A percentile compares a stretch with the other conserved stretches of the same genome.
phyloP scores from a whole-genome alignment of 2,329 filamentous ascomycete species.

The Aspergillus amoenus region DNA sequence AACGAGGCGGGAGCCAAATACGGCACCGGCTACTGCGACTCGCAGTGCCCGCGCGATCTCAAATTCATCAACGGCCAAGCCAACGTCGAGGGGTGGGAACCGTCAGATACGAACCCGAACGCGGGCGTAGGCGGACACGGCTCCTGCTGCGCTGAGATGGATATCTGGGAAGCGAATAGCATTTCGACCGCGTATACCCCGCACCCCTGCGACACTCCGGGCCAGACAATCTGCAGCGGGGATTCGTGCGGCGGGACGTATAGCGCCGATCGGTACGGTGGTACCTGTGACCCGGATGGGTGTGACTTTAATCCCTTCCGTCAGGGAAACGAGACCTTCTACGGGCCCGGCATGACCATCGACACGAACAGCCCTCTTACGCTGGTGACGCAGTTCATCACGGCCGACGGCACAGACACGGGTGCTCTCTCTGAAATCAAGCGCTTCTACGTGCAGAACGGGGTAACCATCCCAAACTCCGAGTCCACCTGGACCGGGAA shows the following conservation, averaged over 20 bases:
- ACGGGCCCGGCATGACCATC: slow-evolving; percentile 58
- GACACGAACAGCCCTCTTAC: slow-evolving; percentile 60
- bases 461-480: slow-evolving; percentile 59
- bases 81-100: slow-evolving; percentile 55
- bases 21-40: slow-evolving; percentile 65
- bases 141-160: slow-evolving; percentile 68
- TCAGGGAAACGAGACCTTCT: slow-evolving; percentile 63
- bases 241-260: slow-evolving; percentile 55
- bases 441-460: slow-evolving; percentile 66
- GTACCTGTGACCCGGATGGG: slow-evolving; percentile 66
- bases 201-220: slow-evolving; percentile 59
- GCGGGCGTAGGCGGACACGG: slow-evolving; percentile 55
- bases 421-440: slow-evolving; percentile 61
- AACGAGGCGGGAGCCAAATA: slow-evolving; percentile 61
- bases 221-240: slow-evolving; percentile 53
- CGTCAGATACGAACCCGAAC: slow-evolving; percentile 55
- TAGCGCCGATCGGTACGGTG: slow-evolving; percentile 56
- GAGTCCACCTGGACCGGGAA: slow-evolving; percentile 48
- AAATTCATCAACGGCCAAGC: slow-evolving; percentile 50
- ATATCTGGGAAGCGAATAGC: slow-evolving; percentile 69
- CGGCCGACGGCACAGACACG: slow-evolving; percentile 47
- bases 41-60: slow-evolving; percentile 55
- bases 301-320: slow-evolving; percentile 72
- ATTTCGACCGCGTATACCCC: slow-evolving; percentile 65
- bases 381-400: slow-evolving; percentile 67